A percentile compares a stretch with the other conserved stretches of the same genome.
Evolutionary conservation across 1,284 basidiomycete species (phyloP).

Genomic region (Marasmius sp.): DNA sequence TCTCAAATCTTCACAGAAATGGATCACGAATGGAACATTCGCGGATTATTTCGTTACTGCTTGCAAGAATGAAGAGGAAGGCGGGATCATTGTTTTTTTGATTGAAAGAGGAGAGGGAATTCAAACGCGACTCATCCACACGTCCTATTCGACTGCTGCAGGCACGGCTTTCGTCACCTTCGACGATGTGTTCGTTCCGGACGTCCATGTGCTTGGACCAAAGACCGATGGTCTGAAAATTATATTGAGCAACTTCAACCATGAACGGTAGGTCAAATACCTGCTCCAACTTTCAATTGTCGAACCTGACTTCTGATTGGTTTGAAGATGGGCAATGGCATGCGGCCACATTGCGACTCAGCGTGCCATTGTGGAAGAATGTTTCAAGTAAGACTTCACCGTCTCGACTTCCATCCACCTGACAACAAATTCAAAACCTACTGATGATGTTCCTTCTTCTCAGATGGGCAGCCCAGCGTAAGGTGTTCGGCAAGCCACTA

Average conservation of each 20-base stretch:
- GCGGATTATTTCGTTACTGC: constrained; percentile 59
- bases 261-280: constrained; percentile 34
- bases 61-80: constrained; percentile 56
- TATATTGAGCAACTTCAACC: constrained; percentile 57
- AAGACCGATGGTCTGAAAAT: constrained; percentile 80
- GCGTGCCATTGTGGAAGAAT: constrained; percentile 62
- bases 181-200: constrained; percentile 80
- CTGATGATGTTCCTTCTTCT: background rate
- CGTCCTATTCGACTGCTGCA: constrained; percentile 66
- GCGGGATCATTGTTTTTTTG: constrained; percentile 72
- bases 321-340: constrained; percentile 22
- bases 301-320: background rate
- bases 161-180: constrained; percentile 83
- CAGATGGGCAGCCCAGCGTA: constrained; percentile 67
- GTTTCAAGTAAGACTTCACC: constrained; percentile 47
- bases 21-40: constrained; percentile 79
- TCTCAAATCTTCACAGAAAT: constrained; percentile 42
- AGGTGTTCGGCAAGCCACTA: constrained; percentile 78
- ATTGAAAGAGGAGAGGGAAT: constrained; percentile 74
- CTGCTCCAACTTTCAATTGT: background rate
- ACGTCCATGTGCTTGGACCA: constrained; percentile 78
- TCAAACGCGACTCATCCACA: constrained; percentile 80
- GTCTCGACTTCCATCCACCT: background rate
- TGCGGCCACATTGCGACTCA: constrained; percentile 43
- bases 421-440: background rate